These are phyloP conservation scores for Fusarium sp. DNA, from an alignment of 2,329 filamentous ascomycete genomes.

Conservation along the genomic window DNA sequence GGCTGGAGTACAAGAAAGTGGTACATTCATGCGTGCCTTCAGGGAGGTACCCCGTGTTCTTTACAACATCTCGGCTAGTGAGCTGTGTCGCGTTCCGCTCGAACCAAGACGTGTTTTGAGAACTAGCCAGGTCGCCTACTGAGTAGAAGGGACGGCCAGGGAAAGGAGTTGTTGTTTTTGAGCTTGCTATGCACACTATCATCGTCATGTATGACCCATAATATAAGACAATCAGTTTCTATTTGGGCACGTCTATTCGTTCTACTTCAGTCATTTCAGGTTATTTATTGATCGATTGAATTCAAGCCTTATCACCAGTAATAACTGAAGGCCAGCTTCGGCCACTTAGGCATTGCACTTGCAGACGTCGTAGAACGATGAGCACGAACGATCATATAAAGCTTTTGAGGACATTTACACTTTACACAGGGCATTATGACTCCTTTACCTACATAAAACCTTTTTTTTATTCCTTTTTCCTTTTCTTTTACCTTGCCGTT, in stretches of 20 bases:
- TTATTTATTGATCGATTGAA: background rate
- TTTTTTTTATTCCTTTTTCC: too few relatives aligned
- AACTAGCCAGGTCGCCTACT: background rate
- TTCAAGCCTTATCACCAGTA: too few relatives aligned
- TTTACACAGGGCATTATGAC: too few relatives aligned
- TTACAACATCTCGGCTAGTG: background rate
- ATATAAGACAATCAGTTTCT: fast-evolving
- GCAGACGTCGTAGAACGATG: too few relatives aligned
- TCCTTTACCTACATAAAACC: too few relatives aligned
- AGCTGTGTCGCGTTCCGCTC: background rate
- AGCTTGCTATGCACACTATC: background rate
- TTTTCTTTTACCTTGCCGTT: too few relatives aligned
- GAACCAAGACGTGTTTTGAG: background rate
- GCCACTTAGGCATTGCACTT: too few relatives aligned
- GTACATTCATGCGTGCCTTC: fast-evolving
- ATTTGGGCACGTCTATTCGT: fast-evolving
- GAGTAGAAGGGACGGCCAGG: fast-evolving
- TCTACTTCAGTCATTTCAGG: fast-evolving
- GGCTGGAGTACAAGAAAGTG: fast-evolving
- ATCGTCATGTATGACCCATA: background rate
- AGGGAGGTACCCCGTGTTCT: background rate
- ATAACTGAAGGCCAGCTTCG: too few relatives aligned
- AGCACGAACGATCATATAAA: too few relatives aligned
- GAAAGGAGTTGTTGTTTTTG: background rate
- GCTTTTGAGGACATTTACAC: too few relatives aligned